Evolutionary conservation across 2,329 filamentous ascomycete genomes (phyloP), one percentile per base, ranked within the genome.

Genomic region (Colletotrichum eremochloae): DNA sequence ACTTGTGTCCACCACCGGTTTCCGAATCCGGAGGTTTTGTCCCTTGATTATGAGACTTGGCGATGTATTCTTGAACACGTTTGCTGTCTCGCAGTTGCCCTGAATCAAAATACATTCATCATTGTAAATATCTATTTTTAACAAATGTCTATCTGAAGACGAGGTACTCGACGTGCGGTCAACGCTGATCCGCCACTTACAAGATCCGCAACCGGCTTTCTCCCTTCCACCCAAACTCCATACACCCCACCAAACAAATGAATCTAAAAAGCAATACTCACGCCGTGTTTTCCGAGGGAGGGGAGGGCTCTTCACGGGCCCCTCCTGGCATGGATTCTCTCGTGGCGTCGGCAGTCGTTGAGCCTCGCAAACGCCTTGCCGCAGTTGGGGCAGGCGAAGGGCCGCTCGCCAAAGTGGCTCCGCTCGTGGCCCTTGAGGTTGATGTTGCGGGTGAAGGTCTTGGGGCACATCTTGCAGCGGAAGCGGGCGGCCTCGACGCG

Each of bases 371-470:
- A 83, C 1, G 74, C 75, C 72, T 78, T 81, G 5, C 75, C 76
- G 53, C 81, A 82, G 12, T 55, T 71, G 0, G 76, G 70, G 67
- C 81, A 82, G 12, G 71, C 63, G 62, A 68, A 79, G 1, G 80
- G 80, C n/a, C 76, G 74, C 48, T 79, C 70, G 1, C 80, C 82
- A n/a, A 78, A 78, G 69, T 85, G 83, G 33, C 79, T 81, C 9
- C 78, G 75, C 57, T 79, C 75, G 67, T 85, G 83, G 0, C 79
- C 77, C 6, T 77, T 77, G 3, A 79, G 76, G 50, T 80, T 81
- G 15, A 79, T 78, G 33, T 79, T 81, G 2, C 82, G 77, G 24
- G 82, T 84, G 62, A 84, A 85, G 0, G 69, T 78, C 66, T 81
- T 82, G 0, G 75, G 68, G 65, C 84, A 85, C 1, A 80, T 76